Percentiles rank a stretch among this genome's conserved stretches.
phyloP scores from a whole-genome alignment of 306 rosid species.

The Inga oerstediana region DNA sequence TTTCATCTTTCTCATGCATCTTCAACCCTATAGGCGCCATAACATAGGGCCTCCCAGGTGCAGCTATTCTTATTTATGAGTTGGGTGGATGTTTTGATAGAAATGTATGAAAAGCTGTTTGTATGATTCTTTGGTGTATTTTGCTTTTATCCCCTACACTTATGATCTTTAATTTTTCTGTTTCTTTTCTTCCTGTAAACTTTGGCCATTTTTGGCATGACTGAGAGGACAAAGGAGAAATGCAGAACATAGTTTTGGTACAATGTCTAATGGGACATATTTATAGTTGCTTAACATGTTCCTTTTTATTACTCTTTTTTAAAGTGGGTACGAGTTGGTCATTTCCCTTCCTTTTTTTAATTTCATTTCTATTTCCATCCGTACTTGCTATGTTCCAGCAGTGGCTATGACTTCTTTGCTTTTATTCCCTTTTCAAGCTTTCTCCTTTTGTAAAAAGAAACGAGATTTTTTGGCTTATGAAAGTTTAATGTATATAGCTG shows the following conservation, averaged over 20 bases:
- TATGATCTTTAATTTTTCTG: neutral
- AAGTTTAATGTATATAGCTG: constrained; percentile 7
- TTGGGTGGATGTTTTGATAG: neutral
- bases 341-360: neutral
- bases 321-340: neutral
- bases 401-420: neutral
- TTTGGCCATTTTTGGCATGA: neutral
- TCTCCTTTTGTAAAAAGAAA: neutral
- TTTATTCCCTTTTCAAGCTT: neutral
- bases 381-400: neutral
- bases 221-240: neutral
- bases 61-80: neutral
- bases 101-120: too few species aligned
- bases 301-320: neutral
- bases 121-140: too few species aligned
- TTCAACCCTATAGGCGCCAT: too few species aligned
- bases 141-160: too few species aligned
- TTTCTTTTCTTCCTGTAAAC: neutral
- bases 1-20: neutral
- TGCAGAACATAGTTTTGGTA: neutral
- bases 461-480: neutral
- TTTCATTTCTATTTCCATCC: neutral
- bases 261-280: neutral
- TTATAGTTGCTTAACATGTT: neutral
- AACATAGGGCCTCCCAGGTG: neutral